Percentiles rank a stretch among this genome's conserved stretches.
Conservation (phyloP, 2,329 filamentous ascomycete genomes). For the Clathrospora elynae region DNA sequence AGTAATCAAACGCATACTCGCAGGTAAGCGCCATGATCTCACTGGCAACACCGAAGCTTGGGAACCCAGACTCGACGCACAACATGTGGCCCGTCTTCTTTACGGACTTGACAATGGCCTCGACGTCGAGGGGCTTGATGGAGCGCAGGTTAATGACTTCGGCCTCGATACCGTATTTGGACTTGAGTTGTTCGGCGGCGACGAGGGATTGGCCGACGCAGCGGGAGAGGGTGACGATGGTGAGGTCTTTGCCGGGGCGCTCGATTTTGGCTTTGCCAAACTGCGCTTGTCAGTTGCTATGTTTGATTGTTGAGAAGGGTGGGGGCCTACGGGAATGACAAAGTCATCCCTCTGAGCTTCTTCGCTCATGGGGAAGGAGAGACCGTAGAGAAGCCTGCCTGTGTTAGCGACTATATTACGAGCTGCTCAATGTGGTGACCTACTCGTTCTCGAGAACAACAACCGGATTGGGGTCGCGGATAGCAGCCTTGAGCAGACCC, state of each 20-base stretch:
- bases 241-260: slow-evolving; percentile 92
- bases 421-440: slow-evolving; percentile 9
- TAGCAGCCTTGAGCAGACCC: slow-evolving; percentile 95
- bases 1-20: slow-evolving; percentile 98
- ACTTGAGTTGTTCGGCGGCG: slow-evolving; percentile 89
- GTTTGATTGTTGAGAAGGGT: not conserved
- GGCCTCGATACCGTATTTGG: slow-evolving; percentile 92
- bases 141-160: slow-evolving; percentile 99
- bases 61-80: slow-evolving; percentile 93
- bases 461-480: slow-evolving; percentile 97
- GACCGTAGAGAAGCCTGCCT: slow-evolving; percentile 79
- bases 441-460: slow-evolving; percentile 66
- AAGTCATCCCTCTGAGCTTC: slow-evolving; percentile 96
- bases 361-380: slow-evolving; percentile 95
- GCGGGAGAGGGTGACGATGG: slow-evolving; percentile 91
- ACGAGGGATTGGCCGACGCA: slow-evolving; percentile 90
- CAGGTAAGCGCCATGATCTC: slow-evolving; percentile 94
- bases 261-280: slow-evolving; percentile 99
- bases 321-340: slow-evolving; percentile 70
- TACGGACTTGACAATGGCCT: slow-evolving; percentile 92
- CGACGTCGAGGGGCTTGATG: slow-evolving; percentile 93
- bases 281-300: slow-evolving; percentile 36
- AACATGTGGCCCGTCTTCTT: slow-evolving; percentile 98
- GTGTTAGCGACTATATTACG: slow-evolving; percentile 15
- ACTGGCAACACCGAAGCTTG: slow-evolving; percentile 87